These are phyloP conservation scores for Colletotrichum sp. DNA, from an alignment of 2,329 filamentous ascomycete species.

Conservation along the genomic window DNA sequence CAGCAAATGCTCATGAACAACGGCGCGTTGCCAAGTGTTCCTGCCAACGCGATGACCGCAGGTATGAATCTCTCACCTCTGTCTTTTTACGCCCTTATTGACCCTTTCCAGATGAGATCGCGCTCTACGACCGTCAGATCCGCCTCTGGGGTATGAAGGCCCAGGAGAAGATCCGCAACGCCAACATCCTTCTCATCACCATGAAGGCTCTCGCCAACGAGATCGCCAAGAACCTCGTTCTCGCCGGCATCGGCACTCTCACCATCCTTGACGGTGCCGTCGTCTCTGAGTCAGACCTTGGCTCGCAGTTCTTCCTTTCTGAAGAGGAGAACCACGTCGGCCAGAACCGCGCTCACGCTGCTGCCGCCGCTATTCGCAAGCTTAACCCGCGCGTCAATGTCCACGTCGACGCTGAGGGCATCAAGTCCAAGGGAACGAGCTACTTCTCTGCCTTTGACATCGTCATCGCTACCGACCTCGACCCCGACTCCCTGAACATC, in stretches of 20 bases:
- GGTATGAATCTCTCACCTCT: conserved; percentile 23
- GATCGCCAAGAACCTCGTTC: conserved; percentile 91
- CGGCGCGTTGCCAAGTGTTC: conserved; percentile 14
- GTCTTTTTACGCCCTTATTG: not conserved
- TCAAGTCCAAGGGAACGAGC: conserved; percentile 70
- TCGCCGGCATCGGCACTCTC: conserved; percentile 89
- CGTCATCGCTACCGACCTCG: conserved; percentile 87
- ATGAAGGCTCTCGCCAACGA: conserved; percentile 90
- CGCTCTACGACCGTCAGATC: conserved; percentile 96
- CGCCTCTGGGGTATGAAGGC: conserved; percentile 96
- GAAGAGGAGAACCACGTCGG: conserved; percentile 71
- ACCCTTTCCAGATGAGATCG: conserved; percentile 78
- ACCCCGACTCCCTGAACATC: conserved; percentile 73
- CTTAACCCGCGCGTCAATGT: conserved; percentile 90
- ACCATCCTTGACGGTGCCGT: conserved; percentile 82
- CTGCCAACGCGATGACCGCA: conserved; percentile 31
- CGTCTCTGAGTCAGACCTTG: conserved; percentile 81
- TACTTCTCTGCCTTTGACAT: conserved; percentile 85
- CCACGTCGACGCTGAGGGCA: conserved; percentile 69
- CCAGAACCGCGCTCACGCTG: conserved; percentile 84
- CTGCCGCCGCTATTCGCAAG: conserved; percentile 76
- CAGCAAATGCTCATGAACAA: conserved; percentile 18
- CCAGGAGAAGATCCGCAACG: conserved; percentile 88
- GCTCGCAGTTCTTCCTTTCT: conserved; percentile 81
- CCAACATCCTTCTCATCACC: conserved; percentile 88